phyloP scores from a whole-genome alignment of 208 protist genomes.

The Kentomonas sorsogonicus region DNA sequence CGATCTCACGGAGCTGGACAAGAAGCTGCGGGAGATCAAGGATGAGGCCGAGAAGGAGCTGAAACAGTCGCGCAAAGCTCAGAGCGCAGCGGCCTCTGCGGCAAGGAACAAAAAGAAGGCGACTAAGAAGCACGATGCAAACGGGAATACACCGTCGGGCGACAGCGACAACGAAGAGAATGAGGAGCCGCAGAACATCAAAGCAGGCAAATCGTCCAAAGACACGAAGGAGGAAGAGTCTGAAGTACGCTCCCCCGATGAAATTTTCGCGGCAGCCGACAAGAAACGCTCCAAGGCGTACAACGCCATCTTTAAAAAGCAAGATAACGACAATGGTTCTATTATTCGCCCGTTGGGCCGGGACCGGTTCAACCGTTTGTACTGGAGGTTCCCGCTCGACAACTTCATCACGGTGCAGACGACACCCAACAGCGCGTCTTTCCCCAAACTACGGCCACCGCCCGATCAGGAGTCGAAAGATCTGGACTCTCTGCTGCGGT shows the following conservation, averaged over 20 bases:
- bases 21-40: slow-evolving; percentile 52
- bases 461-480: slow-evolving; percentile 19
- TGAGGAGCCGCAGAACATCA: slow-evolving; percentile 6
- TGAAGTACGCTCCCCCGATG: slow-evolving; percentile 27
- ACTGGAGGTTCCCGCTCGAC: slow-evolving; percentile 84
- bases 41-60: slow-evolving; percentile 78
- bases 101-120: background rate
- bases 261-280: slow-evolving; percentile 29
- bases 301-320: slow-evolving; percentile 20
- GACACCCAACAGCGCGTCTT: slow-evolving; percentile 22
- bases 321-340: slow-evolving; percentile 45
- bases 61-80: slow-evolving; percentile 38
- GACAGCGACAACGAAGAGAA: background rate
- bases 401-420: slow-evolving; percentile 63
- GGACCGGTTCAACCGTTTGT: slow-evolving; percentile 83
- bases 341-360: slow-evolving; percentile 70
- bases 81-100: background rate
- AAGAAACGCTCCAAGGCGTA: slow-evolving; percentile 33
- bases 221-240: slow-evolving; percentile 8
- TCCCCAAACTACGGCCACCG: slow-evolving; percentile 38
- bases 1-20: slow-evolving; percentile 30
- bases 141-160: background rate
- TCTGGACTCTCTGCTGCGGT: slow-evolving; percentile 10
- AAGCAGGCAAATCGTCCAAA: background rate
- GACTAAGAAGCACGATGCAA: background rate